Evolutionary conservation across 1,284 basidiomycete species (phyloP), one percentile per base, ranked within the genome.

Genomic region (Malassezia sp.): DNA sequence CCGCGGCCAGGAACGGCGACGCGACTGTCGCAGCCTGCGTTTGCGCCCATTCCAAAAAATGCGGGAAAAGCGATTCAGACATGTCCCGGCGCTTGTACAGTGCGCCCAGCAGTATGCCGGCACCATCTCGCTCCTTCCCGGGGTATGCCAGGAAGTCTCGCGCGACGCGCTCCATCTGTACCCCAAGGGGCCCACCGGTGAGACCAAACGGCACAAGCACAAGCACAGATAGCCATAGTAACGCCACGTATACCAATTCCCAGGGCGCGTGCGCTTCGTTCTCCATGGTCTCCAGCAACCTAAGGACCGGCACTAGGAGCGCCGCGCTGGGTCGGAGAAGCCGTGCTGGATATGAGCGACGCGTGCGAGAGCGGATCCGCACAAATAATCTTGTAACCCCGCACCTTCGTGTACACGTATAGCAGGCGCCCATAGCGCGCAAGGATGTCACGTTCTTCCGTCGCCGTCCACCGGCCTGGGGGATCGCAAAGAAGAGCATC

Each of bases 171-270:
- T 87, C 80, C 7, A 90, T 63, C 70, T 27, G 33, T 2, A 33
- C 24, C n/a, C 24, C 11, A 21, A 27, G 17, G 8, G 42, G 10
- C 20, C 12, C 30, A n/a, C 11, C 6, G 6, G 8, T 7, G 14
- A 99, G 74, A 64, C 86, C 81, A 68, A 99, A 99, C 0, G 93
- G 93, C 17, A 96, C 82, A 74, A 87, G 88, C 71, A 84, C 84
- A 41, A 96, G 83, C 14, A 97, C 78, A 14, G 87, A 85, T 10
- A 97, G 77, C 91, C 93, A 97, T 2, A 96, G 75, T 4, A 97
- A 75, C 18, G 86, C 74, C 12, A 85, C 76, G 61, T 93, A 90
- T 46, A 87, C 80, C 39, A 89, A 71, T 35, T 83, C 75, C 93
- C 93, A 97, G 32, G 49, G 45, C 6, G 36, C 27, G 4, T 18